Conservation (phyloP, 805 yeast genomes). For the Wickerhamiella qilinensis region DNA sequence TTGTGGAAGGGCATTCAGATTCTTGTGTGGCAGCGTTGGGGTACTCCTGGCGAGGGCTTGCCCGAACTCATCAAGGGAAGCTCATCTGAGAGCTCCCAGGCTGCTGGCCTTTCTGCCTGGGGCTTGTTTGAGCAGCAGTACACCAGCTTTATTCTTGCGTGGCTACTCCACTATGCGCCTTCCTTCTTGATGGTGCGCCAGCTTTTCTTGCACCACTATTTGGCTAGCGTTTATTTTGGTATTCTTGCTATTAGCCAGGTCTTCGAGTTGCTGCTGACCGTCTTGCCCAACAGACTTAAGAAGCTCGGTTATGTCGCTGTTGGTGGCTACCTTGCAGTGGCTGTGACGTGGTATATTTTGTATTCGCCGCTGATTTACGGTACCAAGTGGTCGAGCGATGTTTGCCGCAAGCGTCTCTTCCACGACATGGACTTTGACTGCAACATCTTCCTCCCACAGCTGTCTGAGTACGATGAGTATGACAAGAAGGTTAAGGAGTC, state of each 20-base stretch:
- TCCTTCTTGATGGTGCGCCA: slow-evolving; percentile 77
- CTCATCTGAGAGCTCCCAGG: background rate
- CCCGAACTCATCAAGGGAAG: slow-evolving; percentile 1
- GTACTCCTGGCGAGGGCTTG: background rate
- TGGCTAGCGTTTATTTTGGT: slow-evolving; percentile 85
- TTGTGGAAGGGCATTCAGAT: slow-evolving; percentile 17
- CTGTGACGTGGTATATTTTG: slow-evolving; percentile 38
- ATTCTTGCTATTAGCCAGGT: slow-evolving; percentile 56
- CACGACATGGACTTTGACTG: slow-evolving; percentile 88
- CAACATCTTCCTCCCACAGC: slow-evolving; percentile 28
- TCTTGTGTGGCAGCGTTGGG: slow-evolving; percentile 25
- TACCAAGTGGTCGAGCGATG: slow-evolving; percentile 53
- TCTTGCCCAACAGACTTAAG: slow-evolving; percentile 5
- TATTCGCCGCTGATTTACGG: slow-evolving; percentile 70
- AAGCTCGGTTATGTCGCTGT: slow-evolving; percentile 24
- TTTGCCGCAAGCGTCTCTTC: slow-evolving; percentile 47
- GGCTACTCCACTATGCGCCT: slow-evolving; percentile 42
- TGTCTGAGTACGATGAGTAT: slow-evolving; percentile 16
- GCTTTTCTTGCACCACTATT: slow-evolving; percentile 80
- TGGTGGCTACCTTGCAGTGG: slow-evolving; percentile 31
- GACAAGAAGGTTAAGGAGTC: slow-evolving; percentile 2
- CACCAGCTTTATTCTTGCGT: slow-evolving; percentile 37
- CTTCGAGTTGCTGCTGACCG: slow-evolving; percentile 21
- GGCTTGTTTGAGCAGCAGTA: slow-evolving; percentile 21
- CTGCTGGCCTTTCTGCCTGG: slow-evolving; percentile 9